Conservation (phyloP, 306 rosid genomes). For the Castanospermum australe region DNA sequence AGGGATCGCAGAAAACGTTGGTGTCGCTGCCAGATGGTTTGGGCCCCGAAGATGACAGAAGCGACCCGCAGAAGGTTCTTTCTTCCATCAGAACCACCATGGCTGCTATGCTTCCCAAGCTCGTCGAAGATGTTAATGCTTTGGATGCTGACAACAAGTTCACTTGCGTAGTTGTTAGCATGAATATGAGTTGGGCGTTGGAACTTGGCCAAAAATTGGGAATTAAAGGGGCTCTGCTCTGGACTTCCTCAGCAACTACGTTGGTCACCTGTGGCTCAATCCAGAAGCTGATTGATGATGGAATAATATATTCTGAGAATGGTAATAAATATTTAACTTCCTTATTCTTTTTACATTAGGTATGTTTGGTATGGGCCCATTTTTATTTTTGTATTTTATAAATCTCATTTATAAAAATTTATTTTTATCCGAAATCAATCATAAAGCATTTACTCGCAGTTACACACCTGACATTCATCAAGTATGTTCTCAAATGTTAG, state of each 20-base stretch:
- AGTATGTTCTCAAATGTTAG: too few species aligned
- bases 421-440: too few species aligned
- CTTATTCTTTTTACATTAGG: too few species aligned
- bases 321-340: too few species aligned
- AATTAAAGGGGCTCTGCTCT: constrained; percentile 11
- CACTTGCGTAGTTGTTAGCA: neutral
- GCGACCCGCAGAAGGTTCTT: neutral
- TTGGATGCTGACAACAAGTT: too few species aligned
- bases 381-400: too few species aligned
- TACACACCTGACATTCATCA: too few species aligned
- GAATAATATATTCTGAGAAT: neutral
- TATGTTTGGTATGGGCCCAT: too few species aligned
- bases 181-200: too few species aligned
- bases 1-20: neutral
- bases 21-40: constrained; percentile 6
- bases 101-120: constrained; percentile 22
- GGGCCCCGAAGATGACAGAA: constrained; percentile 23
- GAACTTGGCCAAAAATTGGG: constrained; percentile 22
- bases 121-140: neutral
- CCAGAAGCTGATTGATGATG: constrained; percentile 20
- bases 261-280: neutral
- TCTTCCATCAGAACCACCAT: neutral
- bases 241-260: constrained; percentile 3
- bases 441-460: too few species aligned
- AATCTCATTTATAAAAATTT: too few species aligned